phyloP scores from a whole-genome alignment of 257 asterid species.

The Solanum rostratum region DNA sequence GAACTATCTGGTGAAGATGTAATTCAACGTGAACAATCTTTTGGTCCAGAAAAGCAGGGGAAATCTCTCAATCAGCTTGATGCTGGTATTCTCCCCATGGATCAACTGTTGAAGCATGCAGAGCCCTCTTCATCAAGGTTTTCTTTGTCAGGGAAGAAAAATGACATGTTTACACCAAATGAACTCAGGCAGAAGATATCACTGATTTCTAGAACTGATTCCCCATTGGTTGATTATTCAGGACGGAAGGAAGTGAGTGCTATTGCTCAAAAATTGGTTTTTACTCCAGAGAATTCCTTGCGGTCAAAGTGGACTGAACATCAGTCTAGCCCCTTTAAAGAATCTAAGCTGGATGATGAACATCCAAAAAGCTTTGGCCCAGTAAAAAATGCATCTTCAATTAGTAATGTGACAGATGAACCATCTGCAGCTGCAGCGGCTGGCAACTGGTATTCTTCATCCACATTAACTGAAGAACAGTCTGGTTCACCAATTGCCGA shows the following conservation, averaged over 20 bases:
- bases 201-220: conserved; percentile 32
- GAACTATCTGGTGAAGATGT: conserved; percentile 23
- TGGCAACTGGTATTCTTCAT: conserved; percentile 5
- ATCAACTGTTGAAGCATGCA: conserved; percentile 8
- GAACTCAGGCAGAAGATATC: conserved; percentile 20
- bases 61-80: conserved; percentile 12
- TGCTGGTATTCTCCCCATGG: conserved; percentile 9
- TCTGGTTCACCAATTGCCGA: conserved; percentile 20
- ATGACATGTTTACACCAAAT: conserved; percentile 18
- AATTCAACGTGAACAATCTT: conserved; percentile 24
- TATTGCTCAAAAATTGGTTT: conserved; percentile 15
- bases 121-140: conserved; percentile 34
- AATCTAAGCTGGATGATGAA: conserved; percentile 20
- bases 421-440: conserved; percentile 14
- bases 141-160: conserved; percentile 27
- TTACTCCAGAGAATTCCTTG: conserved; percentile 28
- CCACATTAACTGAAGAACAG: conserved; percentile 13
- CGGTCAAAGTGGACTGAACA: conserved; percentile 24
- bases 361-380: conserved; percentile 13
- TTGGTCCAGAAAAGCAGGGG: conserved; percentile 9
- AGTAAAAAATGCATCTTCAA: conserved; percentile 17
- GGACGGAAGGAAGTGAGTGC: conserved; percentile 21
- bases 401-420: conserved; percentile 14
- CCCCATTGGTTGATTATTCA: conserved; percentile 23
- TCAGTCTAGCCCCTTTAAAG: conserved; percentile 16